These are phyloP conservation scores for Ensete glaucum DNA, from an alignment of 176 grass and related monocot genomes.

Conservation along the genomic window DNA sequence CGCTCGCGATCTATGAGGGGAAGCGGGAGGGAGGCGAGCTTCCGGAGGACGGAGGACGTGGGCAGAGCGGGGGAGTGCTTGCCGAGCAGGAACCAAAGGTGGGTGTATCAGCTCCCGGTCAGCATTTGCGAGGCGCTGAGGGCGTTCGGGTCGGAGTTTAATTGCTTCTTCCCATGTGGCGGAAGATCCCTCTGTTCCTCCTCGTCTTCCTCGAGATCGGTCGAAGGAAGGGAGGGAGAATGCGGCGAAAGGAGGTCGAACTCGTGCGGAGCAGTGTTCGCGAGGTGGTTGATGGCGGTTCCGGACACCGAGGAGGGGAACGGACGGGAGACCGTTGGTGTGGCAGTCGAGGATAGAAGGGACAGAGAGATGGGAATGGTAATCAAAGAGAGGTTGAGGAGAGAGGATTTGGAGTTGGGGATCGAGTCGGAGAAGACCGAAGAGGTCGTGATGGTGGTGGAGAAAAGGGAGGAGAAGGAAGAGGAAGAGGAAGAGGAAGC, in stretches of 20 bases:
- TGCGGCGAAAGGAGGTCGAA: slow-evolving; percentile 12
- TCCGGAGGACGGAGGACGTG: slow-evolving; percentile 27
- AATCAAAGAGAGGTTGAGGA: slow-evolving; percentile 21
- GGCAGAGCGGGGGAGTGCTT: slow-evolving; percentile 24
- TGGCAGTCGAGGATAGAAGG: slow-evolving; percentile 40
- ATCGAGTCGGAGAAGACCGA: slow-evolving; percentile 8
- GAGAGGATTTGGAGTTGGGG: slow-evolving; percentile 30
- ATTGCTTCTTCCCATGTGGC: slow-evolving; percentile 52
- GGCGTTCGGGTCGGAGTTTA: slow-evolving; percentile 62
- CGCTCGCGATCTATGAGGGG: slow-evolving; percentile 54
- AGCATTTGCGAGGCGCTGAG: slow-evolving; percentile 92
- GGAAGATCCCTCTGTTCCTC: slow-evolving; percentile 64
- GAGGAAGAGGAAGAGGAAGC: slow-evolving; percentile 20
- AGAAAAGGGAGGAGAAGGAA: slow-evolving; percentile 57
- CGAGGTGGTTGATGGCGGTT: slow-evolving; percentile 60
- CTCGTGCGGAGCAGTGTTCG: slow-evolving; percentile 57
- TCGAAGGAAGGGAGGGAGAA: slow-evolving; percentile 13
- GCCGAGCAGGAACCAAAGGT: slow-evolving; percentile 64
- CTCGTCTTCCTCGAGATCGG: slow-evolving; percentile 16
- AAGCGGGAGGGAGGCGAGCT: slow-evolving; percentile 48
- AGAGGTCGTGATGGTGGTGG: slow-evolving; percentile 45
- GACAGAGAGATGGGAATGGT: slow-evolving; percentile 40
- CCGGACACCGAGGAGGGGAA: slow-evolving; percentile 30
- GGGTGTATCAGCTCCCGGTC: slow-evolving; percentile 94
- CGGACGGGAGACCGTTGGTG: slow-evolving; percentile 30